These are phyloP conservation scores for Ophiostoma novo-ulmi DNA, from an alignment of 2,329 filamentous ascomycete species.

Conservation along the genomic window DNA sequence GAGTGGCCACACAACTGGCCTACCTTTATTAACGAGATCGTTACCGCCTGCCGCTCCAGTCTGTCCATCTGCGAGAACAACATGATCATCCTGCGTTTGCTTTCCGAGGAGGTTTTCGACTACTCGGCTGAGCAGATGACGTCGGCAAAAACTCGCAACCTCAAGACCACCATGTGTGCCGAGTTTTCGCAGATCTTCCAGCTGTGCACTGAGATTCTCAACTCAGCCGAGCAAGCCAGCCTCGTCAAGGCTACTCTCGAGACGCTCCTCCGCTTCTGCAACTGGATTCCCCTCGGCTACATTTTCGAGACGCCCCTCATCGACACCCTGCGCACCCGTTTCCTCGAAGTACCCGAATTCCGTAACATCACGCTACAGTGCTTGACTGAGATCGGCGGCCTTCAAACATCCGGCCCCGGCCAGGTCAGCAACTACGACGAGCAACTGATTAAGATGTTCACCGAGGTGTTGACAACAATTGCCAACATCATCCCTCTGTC, in stretches of 20 bases:
- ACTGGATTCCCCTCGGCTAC: slow-evolving; percentile 98
- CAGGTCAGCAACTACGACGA: slow-evolving; percentile 77
- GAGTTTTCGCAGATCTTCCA: slow-evolving; percentile 99
- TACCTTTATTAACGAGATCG: slow-evolving; percentile 99
- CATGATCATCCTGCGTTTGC: slow-evolving; percentile 92
- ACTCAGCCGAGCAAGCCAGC: slow-evolving; percentile 76
- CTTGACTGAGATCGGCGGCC: slow-evolving; percentile 90
- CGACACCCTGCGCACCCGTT: slow-evolving; percentile 85
- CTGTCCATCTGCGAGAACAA: slow-evolving; percentile 99
- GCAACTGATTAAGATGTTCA: slow-evolving; percentile 97
- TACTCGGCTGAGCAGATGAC: slow-evolving; percentile 99
- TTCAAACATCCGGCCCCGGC: slow-evolving; percentile 72
- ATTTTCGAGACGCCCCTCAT: slow-evolving; percentile 98
- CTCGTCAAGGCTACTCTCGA: slow-evolving; percentile 95
- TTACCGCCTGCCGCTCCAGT: slow-evolving; percentile 90
- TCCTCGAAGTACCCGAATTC: slow-evolving; percentile 90
- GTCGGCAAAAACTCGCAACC: slow-evolving; percentile 89
- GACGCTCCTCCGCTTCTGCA: slow-evolving; percentile 91
- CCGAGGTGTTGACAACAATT: slow-evolving; percentile 87
- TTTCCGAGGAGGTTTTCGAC: slow-evolving; percentile 98
- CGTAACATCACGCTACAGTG: slow-evolving; percentile 96
- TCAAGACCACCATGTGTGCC: slow-evolving; percentile 98
- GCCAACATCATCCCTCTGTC: slow-evolving; percentile 87
- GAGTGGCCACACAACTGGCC: slow-evolving; percentile 99
- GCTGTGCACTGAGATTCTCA: slow-evolving; percentile 91